Conservation (phyloP, 1,284 basidiomycete genomes). For the Inonotus hispidus region DNA sequence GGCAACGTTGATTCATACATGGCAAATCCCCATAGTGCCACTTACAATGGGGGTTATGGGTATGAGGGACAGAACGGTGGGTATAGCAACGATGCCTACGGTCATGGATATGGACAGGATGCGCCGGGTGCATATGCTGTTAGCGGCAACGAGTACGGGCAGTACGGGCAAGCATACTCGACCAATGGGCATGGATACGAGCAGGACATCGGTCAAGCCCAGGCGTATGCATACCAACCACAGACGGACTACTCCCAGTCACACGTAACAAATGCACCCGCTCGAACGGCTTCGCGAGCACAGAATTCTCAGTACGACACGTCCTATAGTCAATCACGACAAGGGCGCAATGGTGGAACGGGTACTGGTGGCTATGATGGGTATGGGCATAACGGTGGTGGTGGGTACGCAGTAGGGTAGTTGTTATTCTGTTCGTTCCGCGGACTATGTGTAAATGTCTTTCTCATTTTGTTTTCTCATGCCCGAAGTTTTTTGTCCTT, state of each 20-base stretch:
- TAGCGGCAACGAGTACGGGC: constrained; percentile 12
- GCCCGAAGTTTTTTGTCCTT: neutral
- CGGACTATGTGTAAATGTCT: constrained; percentile 7
- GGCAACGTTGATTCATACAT: constrained; percentile 6
- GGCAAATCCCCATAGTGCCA: constrained; percentile 11
- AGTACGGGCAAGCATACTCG: constrained; percentile 8
- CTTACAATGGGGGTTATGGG: neutral
- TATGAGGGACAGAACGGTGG: constrained; percentile 10
- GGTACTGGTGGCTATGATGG: constrained; percentile 10
- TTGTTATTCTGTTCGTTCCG: neutral
- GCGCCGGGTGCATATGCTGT: constrained; percentile 11
- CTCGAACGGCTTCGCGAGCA: constrained; percentile 12
- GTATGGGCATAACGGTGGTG: constrained; percentile 8
- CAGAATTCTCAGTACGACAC: constrained; percentile 14
- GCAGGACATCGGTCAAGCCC: constrained; percentile 5
- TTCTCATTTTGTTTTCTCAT: neutral
- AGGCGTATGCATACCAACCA: constrained; percentile 14
- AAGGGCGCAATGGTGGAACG: constrained; percentile 2
- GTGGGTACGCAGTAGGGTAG: constrained; percentile 15
- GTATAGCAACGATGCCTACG: constrained; percentile 6
- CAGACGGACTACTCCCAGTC: constrained; percentile 11
- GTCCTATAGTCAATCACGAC: constrained; percentile 10
- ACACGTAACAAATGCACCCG: constrained; percentile 4
- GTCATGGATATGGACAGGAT: constrained; percentile 12
- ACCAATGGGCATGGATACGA: constrained; percentile 11